These are phyloP conservation scores for Boeremia lycopersici DNA, from an alignment of 2,329 filamentous ascomycete genomes.

Conservation along the genomic window DNA sequence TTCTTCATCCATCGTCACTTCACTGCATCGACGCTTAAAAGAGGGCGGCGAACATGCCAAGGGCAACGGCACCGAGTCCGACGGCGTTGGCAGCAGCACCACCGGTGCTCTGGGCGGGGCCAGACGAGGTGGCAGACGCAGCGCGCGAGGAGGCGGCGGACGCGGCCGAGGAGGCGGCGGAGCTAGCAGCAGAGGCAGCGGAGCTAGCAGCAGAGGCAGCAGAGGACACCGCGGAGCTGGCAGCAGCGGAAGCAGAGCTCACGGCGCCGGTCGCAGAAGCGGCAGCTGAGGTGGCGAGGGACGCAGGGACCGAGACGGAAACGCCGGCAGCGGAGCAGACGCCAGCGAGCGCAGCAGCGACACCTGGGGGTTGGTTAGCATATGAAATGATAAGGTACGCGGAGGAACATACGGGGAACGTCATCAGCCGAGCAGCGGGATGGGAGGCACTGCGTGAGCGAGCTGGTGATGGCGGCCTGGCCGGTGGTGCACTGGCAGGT, in stretches of 20 bases:
- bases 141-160: constrained; percentile 2
- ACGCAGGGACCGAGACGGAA: constrained; percentile 30
- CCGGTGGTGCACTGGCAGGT: constrained; percentile 60
- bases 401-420: constrained; percentile 44
- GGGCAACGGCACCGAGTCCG: constrained; percentile 28
- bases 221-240: not conserved
- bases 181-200: constrained; percentile 4
- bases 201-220: not conserved
- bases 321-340: constrained; percentile 40
- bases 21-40: constrained; percentile 22
- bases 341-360: constrained; percentile 30
- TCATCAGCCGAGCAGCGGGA: constrained; percentile 47
- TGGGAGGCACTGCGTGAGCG: constrained; percentile 51
- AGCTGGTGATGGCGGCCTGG: constrained; percentile 40
- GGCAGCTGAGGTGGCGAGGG: constrained; percentile 14
- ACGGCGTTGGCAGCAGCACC: constrained; percentile 29
- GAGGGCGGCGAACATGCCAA: constrained; percentile 12
- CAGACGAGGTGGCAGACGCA: constrained; percentile 3
- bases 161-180: not conserved
- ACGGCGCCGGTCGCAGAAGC: not conserved
- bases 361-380: constrained; percentile 17
- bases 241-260: constrained; percentile 1
- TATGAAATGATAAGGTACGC: not conserved
- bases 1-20: not conserved
- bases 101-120: constrained; percentile 23